These are phyloP conservation scores for Exophiala spinifera DNA, from an alignment of 2,329 filamentous ascomycete species.

Conservation along the genomic window DNA sequence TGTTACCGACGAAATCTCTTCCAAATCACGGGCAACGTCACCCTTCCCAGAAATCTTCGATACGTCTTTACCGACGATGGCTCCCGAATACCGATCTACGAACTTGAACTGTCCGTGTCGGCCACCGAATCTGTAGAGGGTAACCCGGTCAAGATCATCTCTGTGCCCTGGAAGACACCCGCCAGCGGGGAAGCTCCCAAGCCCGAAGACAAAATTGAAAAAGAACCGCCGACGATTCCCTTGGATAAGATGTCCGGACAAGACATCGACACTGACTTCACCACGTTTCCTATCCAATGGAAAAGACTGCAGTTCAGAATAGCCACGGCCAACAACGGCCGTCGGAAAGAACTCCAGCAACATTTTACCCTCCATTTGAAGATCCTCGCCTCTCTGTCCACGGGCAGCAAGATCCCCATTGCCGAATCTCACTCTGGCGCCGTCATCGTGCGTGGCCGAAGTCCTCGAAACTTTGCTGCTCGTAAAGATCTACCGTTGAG, in stretches of 20 bases:
- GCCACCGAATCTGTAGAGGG: conserved; percentile 94
- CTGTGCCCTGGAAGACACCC: conserved; percentile 96
- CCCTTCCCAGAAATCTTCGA: conserved; percentile 71
- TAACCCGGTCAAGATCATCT: conserved; percentile 87
- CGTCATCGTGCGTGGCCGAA: conserved; percentile 89
- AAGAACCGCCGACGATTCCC: conserved; percentile 80
- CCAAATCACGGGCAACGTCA: conserved; percentile 87
- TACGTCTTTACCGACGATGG: conserved; percentile 81
- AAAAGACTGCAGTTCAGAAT: conserved; percentile 90
- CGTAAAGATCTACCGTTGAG: conserved; percentile 88
- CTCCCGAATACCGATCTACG: conserved; percentile 76
- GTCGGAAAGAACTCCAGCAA: conserved; percentile 90
- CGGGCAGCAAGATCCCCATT: conserved; percentile 75
- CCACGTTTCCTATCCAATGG: conserved; percentile 91
- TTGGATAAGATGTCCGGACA: conserved; percentile 64
- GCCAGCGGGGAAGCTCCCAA: conserved; percentile 61
- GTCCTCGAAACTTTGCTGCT: conserved; percentile 90
- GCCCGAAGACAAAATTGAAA: conserved; percentile 65
- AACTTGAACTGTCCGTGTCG: conserved; percentile 81
- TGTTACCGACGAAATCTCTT: conserved; percentile 96
- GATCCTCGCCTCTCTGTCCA: conserved; percentile 76
- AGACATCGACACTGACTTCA: conserved; percentile 75
- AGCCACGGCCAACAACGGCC: conserved; percentile 92
- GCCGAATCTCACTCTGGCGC: conserved; percentile 83
- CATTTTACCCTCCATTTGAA: conserved; percentile 90